Evolutionary conservation across 2,329 filamentous ascomycete genomes (phyloP), one percentile per base, ranked within the genome.

Genomic region (Ophiostoma novo-ulmi): DNA sequence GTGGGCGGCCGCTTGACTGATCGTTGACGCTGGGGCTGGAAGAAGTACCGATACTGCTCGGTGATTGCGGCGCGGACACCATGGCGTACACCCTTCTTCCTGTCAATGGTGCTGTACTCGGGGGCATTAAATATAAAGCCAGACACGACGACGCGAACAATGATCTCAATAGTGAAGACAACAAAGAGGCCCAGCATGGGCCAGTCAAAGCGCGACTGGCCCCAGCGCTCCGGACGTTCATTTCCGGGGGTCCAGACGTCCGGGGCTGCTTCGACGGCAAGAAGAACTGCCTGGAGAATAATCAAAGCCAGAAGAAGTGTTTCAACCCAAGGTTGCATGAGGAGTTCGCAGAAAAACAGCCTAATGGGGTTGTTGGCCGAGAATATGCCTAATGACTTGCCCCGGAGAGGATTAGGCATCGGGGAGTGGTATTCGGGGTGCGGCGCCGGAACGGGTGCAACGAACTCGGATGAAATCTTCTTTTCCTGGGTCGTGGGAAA

Each of bases 101-200:
- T 87, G 78, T 96, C 91, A 73, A 96, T 91, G 5, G 93, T 96
- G 79, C 92, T 97, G 79, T 97, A 97, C 77, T 97, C 94, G 10
- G 88, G 83, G 1, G 95, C 91, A 77, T 99, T 99, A 74, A 97
- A 83, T 41, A 99, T 84, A 75, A 99, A 91, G 0, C 95, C 96
- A 0, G 95, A 99, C 0, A 99, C 96, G 72, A 99, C 90, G 61
- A 94, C 89, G 70, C 94, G 91, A 72, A 92, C 88, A 70, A 90
- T 82, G 48, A 96, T 85, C 79, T 99, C 96, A 31, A 96, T 76
- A 0, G 94, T 97, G 78, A 98, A 99, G 68, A 99, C 86, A 71
- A 91, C 83, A 78, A 99, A 99, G 6, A 99, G 87, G 1, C 80
- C 88, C 64, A 98, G 84, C 71, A 98, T 87, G 35, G 90, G 88